Conservation (phyloP, 805 yeast genomes). For the Starmerella tilneyi region DNA sequence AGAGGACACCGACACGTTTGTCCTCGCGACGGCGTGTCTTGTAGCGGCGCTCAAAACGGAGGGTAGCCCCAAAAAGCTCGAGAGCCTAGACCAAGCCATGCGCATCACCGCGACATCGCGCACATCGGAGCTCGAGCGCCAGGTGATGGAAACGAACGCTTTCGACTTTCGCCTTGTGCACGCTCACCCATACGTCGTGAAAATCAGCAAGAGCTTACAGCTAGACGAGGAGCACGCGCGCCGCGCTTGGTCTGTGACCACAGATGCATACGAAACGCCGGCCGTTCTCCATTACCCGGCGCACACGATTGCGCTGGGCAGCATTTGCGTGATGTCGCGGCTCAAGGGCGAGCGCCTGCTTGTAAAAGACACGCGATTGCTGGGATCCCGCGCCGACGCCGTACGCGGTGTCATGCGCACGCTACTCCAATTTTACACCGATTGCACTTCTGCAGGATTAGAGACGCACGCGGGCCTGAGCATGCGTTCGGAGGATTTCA, state of each 20-base stretch:
- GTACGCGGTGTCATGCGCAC: slow-evolving; percentile 5
- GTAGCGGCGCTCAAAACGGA: slow-evolving; percentile 68
- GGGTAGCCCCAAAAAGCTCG: slow-evolving; percentile 68
- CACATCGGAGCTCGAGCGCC: slow-evolving; percentile 43
- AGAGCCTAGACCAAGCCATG: slow-evolving; percentile 37
- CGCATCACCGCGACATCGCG: neutral
- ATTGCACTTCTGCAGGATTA: neutral
- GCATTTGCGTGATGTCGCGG: slow-evolving; percentile 44
- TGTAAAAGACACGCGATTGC: neutral
- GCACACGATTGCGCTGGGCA: slow-evolving; percentile 63
- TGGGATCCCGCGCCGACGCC: slow-evolving; percentile 3
- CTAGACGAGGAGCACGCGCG: slow-evolving; percentile 41
- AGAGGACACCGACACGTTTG: neutral
- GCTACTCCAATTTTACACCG: slow-evolving; percentile 13
- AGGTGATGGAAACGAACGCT: slow-evolving; percentile 61
- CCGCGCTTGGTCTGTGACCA: slow-evolving; percentile 64
- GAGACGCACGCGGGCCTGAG: neutral
- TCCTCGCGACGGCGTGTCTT: slow-evolving; percentile 27
- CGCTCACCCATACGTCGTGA: slow-evolving; percentile 56
- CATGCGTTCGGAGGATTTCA: neutral
- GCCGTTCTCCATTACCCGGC: slow-evolving; percentile 60
- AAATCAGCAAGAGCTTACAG: slow-evolving; percentile 44
- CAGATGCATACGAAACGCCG: slow-evolving; percentile 63
- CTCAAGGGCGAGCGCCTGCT: neutral
- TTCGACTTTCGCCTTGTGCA: slow-evolving; percentile 69